These are phyloP conservation scores for Fimicolochytrium jonesii DNA, from an alignment of 192 early-diverging fungal genomes.

Conservation along the genomic window DNA sequence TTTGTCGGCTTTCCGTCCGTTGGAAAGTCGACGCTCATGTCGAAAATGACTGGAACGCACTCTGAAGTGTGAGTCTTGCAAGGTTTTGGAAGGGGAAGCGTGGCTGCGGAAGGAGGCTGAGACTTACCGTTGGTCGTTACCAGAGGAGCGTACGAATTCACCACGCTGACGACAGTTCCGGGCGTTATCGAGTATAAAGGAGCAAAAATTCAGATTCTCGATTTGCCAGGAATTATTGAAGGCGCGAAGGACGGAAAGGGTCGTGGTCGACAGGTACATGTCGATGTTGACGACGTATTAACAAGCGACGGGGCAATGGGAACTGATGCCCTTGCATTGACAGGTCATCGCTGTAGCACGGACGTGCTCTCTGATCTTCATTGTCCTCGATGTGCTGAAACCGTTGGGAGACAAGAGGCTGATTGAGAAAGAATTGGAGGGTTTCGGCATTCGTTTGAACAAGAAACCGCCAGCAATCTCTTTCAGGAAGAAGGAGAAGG, in stretches of 20 bases:
- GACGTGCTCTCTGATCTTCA: constrained; percentile 94
- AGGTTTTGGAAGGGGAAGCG: neutral
- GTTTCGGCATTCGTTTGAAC: constrained; percentile 96
- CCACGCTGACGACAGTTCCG: constrained; percentile 98
- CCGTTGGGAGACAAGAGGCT: constrained; percentile 90
- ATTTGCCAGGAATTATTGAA: constrained; percentile 97
- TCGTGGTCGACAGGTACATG: constrained; percentile 83
- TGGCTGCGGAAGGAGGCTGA: too few species aligned
- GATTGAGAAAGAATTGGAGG: constrained; percentile 96
- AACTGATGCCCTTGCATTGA: too few species aligned
- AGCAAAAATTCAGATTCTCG: constrained; percentile 97
- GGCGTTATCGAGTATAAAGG: constrained; percentile 94
- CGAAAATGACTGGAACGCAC: constrained; percentile 92
- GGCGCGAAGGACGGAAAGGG: constrained; percentile 99
- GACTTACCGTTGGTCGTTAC: neutral
- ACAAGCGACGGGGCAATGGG: too few species aligned
- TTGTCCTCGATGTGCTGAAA: constrained; percentile 96
- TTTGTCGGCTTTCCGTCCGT: constrained; percentile 98
- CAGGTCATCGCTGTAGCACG: constrained; percentile 95
- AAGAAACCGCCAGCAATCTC: constrained; percentile 92
- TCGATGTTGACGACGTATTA: too few species aligned
- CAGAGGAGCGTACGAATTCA: constrained; percentile 91
- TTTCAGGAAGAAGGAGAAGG: constrained; percentile 98
- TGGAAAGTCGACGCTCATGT: constrained; percentile 97
- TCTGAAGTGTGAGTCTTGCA: constrained; percentile 67